phyloP scores from a whole-genome alignment of 75 land plant species.

The Adiantum capillusveneris region DNA sequence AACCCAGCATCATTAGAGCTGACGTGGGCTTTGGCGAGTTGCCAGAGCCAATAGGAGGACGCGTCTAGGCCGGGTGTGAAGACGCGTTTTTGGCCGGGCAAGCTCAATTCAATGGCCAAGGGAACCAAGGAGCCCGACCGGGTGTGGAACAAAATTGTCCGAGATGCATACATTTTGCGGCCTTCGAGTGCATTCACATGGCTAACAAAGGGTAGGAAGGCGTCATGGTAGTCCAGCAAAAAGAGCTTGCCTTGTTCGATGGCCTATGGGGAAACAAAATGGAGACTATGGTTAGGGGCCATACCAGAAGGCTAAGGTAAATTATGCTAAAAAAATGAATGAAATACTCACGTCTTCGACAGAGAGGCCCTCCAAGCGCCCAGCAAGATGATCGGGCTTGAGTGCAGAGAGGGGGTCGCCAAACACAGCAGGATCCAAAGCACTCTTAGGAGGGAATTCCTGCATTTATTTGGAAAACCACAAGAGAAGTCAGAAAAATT shows the following conservation, averaged over 20 bases:
- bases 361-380: slow-evolving; percentile 56
- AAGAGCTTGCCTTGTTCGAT: slow-evolving; percentile 59
- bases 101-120: slow-evolving; percentile 72
- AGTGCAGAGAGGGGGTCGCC: slow-evolving; percentile 67
- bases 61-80: slow-evolving; percentile 52
- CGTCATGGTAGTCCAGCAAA: slow-evolving; percentile 66
- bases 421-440: slow-evolving; percentile 50
- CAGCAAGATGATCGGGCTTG: slow-evolving; percentile 53
- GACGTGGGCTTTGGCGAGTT: slow-evolving; percentile 76
- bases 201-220: slow-evolving; percentile 51
- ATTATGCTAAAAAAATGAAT: no score
- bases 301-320: background rate
- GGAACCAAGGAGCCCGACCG: slow-evolving; percentile 46
- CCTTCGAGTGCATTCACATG: slow-evolving; percentile 56
- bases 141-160: slow-evolving; percentile 64
- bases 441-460: slow-evolving; percentile 69
- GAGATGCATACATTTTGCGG: slow-evolving; percentile 58
- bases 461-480: slow-evolving; percentile 9
- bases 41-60: slow-evolving; percentile 61
- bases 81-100: slow-evolving; percentile 55
- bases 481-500: no score
- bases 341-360: slow-evolving; percentile 60
- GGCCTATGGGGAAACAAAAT: slow-evolving; percentile 33
- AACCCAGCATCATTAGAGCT: slow-evolving; percentile 68
- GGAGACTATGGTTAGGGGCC: background rate